phyloP scores from a whole-genome alignment of 306 rosid genomes.

The Begonia peltatifolia region DNA sequence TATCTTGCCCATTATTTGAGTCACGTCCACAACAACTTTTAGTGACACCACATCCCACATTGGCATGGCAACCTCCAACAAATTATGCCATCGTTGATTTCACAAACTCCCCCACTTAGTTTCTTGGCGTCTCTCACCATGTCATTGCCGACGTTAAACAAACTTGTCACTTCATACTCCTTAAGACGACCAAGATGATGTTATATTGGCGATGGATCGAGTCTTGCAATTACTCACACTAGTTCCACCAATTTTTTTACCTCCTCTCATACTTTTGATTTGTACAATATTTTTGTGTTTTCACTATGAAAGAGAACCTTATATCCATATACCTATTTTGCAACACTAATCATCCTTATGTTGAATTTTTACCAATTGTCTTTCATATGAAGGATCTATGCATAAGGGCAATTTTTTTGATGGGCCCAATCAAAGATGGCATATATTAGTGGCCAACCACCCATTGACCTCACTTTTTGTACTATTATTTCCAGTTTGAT shows the following conservation, averaged over 20 bases:
- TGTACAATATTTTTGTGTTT: neutral
- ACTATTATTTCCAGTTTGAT: no score
- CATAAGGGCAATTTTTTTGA: neutral
- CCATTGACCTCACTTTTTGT: no score
- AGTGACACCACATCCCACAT: no score
- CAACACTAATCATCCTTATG: neutral
- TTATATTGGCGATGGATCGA: neutral
- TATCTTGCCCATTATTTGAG: no score
- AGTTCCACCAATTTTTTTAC: neutral
- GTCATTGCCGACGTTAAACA: neutral
- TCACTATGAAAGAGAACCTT: neutral
- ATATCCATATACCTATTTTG: conserved; percentile 1
- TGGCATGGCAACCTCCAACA: neutral
- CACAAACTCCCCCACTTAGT: neutral
- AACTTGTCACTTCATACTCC: neutral
- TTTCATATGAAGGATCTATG: neutral
- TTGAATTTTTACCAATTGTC: neutral
- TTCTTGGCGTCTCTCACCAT: neutral
- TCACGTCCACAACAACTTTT: no score
- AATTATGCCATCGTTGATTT: neutral
- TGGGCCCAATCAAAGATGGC: neutral
- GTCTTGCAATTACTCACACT: neutral
- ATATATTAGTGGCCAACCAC: no score
- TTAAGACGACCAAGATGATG: neutral
- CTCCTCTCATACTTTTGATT: neutral